Evolutionary conservation across 768 basidiomycete genomes (phyloP), one percentile per base, ranked within the genome.

Genomic region (Gelatoporia subvermispora): DNA sequence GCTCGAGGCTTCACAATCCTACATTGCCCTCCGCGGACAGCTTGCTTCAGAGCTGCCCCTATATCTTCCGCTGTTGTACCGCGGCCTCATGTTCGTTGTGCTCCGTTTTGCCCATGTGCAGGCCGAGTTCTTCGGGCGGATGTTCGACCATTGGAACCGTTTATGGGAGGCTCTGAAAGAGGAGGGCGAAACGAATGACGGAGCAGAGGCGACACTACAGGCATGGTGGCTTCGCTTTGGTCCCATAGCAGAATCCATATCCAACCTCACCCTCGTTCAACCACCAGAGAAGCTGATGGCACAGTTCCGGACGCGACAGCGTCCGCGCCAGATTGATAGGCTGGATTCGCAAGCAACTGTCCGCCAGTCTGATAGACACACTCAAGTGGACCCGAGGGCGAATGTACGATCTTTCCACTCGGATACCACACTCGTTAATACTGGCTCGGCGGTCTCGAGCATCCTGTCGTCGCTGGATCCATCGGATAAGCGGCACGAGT

Each of bases 21-120:
- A 90, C 62, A 71, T 88, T 18, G 88, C 87, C 0, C 73, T 93
- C 4, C 77, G 86, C 4, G 84, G 77, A 0, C 85, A 90, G 53
- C 74, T 93, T 5, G 76, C 75, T 0, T 69, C 74, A 0, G 90
- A 93, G 53, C 74, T 93, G 3, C 90, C 90, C 0, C 60, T 67
- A 1, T 84, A 86, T 57, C 65, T 89, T 16, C 53, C 51, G 4
- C 68, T 82, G 16, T 64, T 90, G 48, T 75, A 85, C 51, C 68
- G 66, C n/a, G 88, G 86, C 16, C 71, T 88, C 31, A 70, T 70
- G 0, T 61, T 71, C 4, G 72, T 75, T 45, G 71, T 88, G 0
- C 56, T 69, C 3, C 70, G 77, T 21, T 68, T 90, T 22, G 77
- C 76, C 0, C 64, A 67, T 4, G 73, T 79, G 49, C 88, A 91